Evolutionary conservation across 495 filamentous ascomycete genomes (phyloP).

Genomic region (Lasiosphaeria miniovina): DNA sequence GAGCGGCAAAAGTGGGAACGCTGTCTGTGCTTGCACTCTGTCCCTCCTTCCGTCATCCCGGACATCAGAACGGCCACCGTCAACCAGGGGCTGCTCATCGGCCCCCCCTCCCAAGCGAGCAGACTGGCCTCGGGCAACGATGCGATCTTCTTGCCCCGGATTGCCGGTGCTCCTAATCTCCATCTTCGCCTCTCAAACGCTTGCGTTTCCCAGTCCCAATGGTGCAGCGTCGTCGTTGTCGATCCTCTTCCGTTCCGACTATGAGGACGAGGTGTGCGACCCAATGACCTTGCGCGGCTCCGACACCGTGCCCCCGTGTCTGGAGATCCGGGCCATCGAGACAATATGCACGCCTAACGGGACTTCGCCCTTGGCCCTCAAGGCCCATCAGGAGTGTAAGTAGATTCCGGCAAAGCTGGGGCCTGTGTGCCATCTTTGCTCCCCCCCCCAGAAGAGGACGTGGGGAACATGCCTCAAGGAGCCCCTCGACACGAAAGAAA

Average conservation of each 20-base stretch:
- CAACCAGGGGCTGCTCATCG: too few species aligned
- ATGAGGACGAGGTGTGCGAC: slow-evolving; percentile 31
- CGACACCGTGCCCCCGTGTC: slow-evolving; percentile 31
- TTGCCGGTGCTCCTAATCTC: background rate
- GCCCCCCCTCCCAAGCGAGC: too few species aligned
- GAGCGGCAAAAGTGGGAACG: too few species aligned
- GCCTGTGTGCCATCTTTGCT: background rate
- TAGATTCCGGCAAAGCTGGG: background rate
- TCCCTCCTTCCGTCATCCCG: too few species aligned
- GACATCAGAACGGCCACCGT: too few species aligned
- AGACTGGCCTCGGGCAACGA: background rate
- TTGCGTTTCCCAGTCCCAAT: slow-evolving; percentile 1
- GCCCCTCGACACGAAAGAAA: too few species aligned
- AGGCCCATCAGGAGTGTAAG: slow-evolving; percentile 37
- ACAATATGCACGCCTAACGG: slow-evolving; percentile 28
- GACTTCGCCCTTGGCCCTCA: slow-evolving; percentile 24
- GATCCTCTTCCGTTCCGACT: slow-evolving; percentile 9
- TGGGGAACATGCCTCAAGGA: too few species aligned
- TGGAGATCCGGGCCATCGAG: slow-evolving; percentile 30
- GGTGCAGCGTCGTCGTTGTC: background rate
- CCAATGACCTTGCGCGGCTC: slow-evolving; percentile 23
- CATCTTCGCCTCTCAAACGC: background rate
- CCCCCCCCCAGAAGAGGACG: background rate
- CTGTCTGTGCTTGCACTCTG: too few species aligned
- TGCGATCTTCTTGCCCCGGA: background rate